Evolutionary conservation across 202 grass and related monocot genomes (phyloP), one percentile per base, ranked within the genome.

Genomic region (Zoysia matrella): DNA sequence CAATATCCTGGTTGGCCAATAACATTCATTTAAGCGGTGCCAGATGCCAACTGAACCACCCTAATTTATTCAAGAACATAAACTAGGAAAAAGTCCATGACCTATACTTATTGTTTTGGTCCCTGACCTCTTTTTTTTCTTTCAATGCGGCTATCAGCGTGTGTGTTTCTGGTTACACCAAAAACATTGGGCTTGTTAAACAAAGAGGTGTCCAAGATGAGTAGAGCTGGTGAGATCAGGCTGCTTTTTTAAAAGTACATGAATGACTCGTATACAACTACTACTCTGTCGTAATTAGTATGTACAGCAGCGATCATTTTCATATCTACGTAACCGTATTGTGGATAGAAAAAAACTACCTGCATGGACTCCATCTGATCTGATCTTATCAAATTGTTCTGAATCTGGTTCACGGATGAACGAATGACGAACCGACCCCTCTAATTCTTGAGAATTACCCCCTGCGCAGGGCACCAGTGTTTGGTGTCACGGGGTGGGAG

Each of bases 101-200:
- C 15, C 46, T 75, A 43, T 51, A 62, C 1, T 44, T 75, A n/a
- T 83, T 79, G 83, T 83, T 89, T 83, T 66, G 76, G 50, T 83
- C 74, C 61, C 60, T 76, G 39, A 39, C 61, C 54, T 62, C 30
- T 36, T 36, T 36, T 41, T 80, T 61, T 47, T 47, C 42, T 58
- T 48, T 49, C 7, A 60, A 52, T 71, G 11, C 66, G n/a, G 53
- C 41, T 78, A 78, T 54, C 52, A 40, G 87, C 73, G 67, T 62
- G 68, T 78, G 56, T 53, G 43, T 73, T 65, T 65, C 63, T 49
- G 11, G 88, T 53, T 89, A 58, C 61, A 82, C 73, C 88, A 74
- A 55, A 79, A 78, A 64, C 67, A 82, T 86, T 62, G 61, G 6
- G 58, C 77, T 76, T 85, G 81, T 80, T 89, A 77, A 82, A 69